Percentiles rank a stretch among this genome's conserved stretches.
Evolutionary conservation across 192 early-diverging fungal genomes (phyloP).

Genomic region (Haplosporangium gracile): DNA sequence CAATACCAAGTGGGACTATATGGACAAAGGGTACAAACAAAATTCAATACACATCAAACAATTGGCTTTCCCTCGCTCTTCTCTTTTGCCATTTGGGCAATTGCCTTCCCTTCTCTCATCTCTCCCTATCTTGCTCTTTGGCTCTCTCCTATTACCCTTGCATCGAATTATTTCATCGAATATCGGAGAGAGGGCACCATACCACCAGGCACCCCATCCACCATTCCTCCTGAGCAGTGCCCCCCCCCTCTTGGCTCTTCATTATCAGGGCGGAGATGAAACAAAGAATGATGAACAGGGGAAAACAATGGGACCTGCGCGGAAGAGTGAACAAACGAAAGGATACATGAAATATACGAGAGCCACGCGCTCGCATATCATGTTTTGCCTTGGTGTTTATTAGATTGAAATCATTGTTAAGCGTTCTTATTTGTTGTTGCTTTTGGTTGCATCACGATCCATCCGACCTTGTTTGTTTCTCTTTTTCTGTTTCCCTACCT

Average conservation of each 20-base stretch:
- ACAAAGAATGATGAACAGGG: neutral
- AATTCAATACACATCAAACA: neutral
- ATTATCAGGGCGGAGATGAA: conserved; percentile 10
- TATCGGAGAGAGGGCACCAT: neutral
- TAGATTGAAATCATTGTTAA: neutral
- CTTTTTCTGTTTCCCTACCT: neutral
- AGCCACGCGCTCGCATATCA: neutral
- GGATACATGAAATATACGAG: neutral
- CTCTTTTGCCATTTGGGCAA: neutral
- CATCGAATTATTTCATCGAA: neutral
- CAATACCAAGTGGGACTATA: neutral
- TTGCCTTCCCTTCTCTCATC: neutral
- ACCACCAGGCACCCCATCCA: neutral
- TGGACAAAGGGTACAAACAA: neutral
- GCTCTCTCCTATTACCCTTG: neutral
- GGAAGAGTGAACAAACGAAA: neutral
- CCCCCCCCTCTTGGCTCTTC: neutral
- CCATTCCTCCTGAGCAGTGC: neutral
- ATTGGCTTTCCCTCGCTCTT: neutral
- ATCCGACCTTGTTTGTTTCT: neutral
- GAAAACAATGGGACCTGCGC: neutral
- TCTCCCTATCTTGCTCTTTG: neutral
- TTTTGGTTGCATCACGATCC: neutral
- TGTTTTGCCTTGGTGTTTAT: neutral
- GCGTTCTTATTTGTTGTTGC: neutral